phyloP scores from a whole-genome alignment of 1,284 basidiomycete species.

The Pyrrhoderma noxium region DNA sequence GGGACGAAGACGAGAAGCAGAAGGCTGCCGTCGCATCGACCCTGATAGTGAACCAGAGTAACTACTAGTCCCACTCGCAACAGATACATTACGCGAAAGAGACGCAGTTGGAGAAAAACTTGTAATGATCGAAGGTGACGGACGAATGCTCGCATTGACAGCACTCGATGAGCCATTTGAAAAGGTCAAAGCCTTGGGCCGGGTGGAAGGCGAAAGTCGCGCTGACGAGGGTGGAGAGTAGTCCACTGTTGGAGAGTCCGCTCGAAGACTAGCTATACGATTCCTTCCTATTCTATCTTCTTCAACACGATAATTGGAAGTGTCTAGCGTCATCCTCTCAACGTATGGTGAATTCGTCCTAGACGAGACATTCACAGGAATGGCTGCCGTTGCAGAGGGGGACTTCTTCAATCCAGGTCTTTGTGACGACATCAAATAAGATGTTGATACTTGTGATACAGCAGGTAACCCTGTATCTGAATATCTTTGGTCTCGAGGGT shows the following conservation, averaged over 20 bases:
- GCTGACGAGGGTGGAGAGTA: constrained; percentile 2
- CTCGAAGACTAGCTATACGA: constrained; percentile 4
- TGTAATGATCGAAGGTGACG: constrained; percentile 10
- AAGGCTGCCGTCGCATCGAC: constrained; percentile 13
- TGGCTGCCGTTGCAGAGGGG: constrained; percentile 6
- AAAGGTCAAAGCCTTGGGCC: constrained; percentile 8
- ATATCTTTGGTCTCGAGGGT: constrained; percentile 4
- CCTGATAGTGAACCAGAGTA: constrained; percentile 4
- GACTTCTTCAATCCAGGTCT: constrained; percentile 8
- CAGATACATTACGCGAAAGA: constrained; percentile 12
- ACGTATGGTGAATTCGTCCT: constrained; percentile 4
- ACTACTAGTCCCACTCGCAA: constrained; percentile 4
- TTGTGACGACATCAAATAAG: constrained; percentile 10
- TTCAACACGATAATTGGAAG: neutral
- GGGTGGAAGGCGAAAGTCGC: constrained; percentile 1
- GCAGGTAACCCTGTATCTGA: constrained; percentile 11
- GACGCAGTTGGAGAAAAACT: constrained; percentile 9
- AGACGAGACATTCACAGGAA: neutral
- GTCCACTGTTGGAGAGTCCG: constrained; percentile 1
- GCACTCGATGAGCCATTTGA: constrained; percentile 12
- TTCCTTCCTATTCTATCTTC: constrained; percentile 3
- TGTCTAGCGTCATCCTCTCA: neutral
- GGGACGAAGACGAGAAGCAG: constrained; percentile 13
- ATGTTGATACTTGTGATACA: constrained; percentile 6
- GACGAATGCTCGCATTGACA: neutral